These are phyloP conservation scores for Neopestalotiopsis sp. DNA, from an alignment of 2,329 filamentous ascomycete genomes.

Conservation along the genomic window DNA sequence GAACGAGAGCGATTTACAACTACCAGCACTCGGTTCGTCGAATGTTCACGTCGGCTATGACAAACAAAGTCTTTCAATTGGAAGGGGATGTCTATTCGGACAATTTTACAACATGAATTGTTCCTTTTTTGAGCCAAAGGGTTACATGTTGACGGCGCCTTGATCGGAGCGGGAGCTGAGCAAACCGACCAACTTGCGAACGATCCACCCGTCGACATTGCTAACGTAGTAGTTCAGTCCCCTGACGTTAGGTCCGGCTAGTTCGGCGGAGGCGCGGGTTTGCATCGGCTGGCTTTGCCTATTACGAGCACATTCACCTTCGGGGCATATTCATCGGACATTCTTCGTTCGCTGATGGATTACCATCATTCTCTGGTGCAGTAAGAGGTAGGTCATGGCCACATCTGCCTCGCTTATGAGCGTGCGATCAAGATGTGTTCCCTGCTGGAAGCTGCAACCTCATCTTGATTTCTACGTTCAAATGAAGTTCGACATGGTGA, in stretches of 20 bases:
- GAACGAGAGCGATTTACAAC: background rate
- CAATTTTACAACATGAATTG: background rate
- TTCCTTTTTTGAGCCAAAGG: background rate
- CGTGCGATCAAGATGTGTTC: background rate
- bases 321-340: background rate
- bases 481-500: background rate
- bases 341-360: background rate
- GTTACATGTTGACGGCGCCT: background rate
- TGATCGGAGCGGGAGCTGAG: background rate
- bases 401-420: background rate
- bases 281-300: background rate
- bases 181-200: background rate
- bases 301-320: background rate
- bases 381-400: background rate
- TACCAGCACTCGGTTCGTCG: background rate
- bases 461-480: background rate
- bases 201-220: background rate
- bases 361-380: background rate
- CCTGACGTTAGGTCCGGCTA: constrained; percentile 7
- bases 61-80: background rate
- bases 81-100: background rate
- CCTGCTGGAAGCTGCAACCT: background rate
- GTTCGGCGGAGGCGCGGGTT: constrained; percentile 8
- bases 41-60: background rate
- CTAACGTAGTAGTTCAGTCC: background rate